Evolutionary conservation across 2,329 filamentous ascomycete genomes (phyloP).

Genomic region (Pseudocercospora pini-densiflorae): DNA sequence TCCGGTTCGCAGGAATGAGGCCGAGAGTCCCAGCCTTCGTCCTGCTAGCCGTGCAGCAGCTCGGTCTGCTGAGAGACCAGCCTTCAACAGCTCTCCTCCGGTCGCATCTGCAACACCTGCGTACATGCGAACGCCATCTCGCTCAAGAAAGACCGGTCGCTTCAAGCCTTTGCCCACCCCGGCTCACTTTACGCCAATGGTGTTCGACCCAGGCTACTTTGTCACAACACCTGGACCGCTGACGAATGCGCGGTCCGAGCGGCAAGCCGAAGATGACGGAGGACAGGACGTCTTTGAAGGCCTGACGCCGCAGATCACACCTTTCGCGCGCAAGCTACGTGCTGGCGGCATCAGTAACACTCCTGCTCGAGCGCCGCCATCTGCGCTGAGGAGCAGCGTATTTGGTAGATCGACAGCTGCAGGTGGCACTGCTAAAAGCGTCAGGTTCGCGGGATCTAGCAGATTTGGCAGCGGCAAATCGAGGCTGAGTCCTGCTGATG

Average conservation of each 20-base stretch:
- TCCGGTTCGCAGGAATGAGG: conserved; percentile 25
- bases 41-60: conserved; percentile 36
- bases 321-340: conserved; percentile 44
- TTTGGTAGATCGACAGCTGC: conserved; percentile 25
- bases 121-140: conserved; percentile 54
- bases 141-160: conserved; percentile 29
- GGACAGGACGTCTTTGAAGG: conserved; percentile 25
- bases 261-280: conserved; percentile 12
- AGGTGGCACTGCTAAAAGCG: conserved; percentile 31
- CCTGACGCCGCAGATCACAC: conserved; percentile 43
- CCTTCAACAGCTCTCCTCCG: conserved; percentile 27
- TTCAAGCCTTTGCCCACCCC: conserved; percentile 39
- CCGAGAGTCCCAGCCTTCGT: conserved; percentile 37
- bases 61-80: conserved; percentile 28
- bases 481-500: conserved; percentile 21
- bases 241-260: conserved; percentile 10
- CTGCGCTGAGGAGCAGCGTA: conserved; percentile 28
- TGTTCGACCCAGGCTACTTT: conserved; percentile 34
- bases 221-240: conserved; percentile 36
- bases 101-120: conserved; percentile 31
- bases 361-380: conserved; percentile 24
- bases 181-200: conserved; percentile 37
- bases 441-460: conserved; percentile 31
- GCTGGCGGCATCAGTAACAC: conserved; percentile 37
- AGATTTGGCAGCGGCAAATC: conserved; percentile 21